Evolutionary conservation across 768 basidiomycete species (phyloP), one percentile per base, ranked within the genome.

Genomic region (Podaxis mareebaensis): DNA sequence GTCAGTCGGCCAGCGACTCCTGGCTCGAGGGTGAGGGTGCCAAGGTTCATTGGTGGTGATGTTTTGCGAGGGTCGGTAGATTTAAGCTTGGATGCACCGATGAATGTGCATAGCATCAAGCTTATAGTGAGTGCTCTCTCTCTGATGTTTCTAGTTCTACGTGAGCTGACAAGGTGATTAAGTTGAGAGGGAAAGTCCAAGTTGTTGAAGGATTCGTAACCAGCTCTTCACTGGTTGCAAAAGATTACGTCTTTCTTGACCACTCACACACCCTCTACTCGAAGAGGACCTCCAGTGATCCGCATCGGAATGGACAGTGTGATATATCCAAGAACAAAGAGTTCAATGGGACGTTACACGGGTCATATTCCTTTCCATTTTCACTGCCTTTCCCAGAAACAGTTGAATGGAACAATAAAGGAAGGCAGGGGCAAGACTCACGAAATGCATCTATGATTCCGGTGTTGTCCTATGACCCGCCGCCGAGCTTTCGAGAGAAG

Each of bases 31-130:
- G 13, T 11, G 13, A 36, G 24, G 36, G 11, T 30, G 11, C 54
- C 54, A 36, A 42, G 54, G 30, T 56, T 56, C 1, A 56, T 56
- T 17, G 54, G 54, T 1, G 54, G 54, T 15, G 54, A 56, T 40
- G 7, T 20, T 3, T 22, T 56, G 10, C 54, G 54, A 56, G 54
- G 54, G 22, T 39, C 36, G 1, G 24, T 56, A 7, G 54, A 56
- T 56, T 24, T 56, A 2, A n/a, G 36, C n/a, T 40, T 56, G 36
- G 39, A 56, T 11, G 24, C 54, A 22, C 54, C 54, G 0, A 39
- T 40, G 54, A 56, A 38, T 20, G 54, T 56, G 10, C 54, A 56
- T 20, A 56, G 33, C 11, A 40, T 56, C 22, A 38, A 56, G 38
- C 36, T 56, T 20, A 6, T 56, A 4, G 54, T 56, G 54, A 56